These are phyloP conservation scores for Volutella citrinella DNA, from an alignment of 2,329 filamentous ascomycete species.

Conservation along the genomic window DNA sequence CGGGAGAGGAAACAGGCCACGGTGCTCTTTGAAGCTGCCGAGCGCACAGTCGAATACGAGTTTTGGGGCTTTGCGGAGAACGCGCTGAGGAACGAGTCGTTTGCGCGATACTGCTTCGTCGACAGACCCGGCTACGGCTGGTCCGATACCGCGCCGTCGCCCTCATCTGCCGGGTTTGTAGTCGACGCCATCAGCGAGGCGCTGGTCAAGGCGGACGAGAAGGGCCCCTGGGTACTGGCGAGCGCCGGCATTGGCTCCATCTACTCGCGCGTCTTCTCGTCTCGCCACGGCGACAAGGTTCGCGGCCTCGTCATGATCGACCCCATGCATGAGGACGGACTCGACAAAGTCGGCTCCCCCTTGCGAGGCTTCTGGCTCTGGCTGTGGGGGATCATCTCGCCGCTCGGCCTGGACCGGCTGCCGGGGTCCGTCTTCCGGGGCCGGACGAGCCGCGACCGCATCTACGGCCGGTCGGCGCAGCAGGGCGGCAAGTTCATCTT, in stretches of 20 bases:
- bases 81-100: conserved; percentile 74
- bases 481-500: conserved; percentile 84
- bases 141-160: conserved; percentile 88
- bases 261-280: conserved; percentile 87
- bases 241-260: conserved; percentile 85
- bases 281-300: conserved; percentile 72
- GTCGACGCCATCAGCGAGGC: conserved; percentile 86
- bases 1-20: conserved; percentile 63
- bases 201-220: conserved; percentile 73
- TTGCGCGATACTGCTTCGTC: conserved; percentile 89
- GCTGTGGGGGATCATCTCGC: conserved; percentile 81
- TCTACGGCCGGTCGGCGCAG: conserved; percentile 76
- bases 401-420: conserved; percentile 79
- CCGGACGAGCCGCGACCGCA: conserved; percentile 75
- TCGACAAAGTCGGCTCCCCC: conserved; percentile 64
- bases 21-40: conserved; percentile 80
- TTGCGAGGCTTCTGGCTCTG: conserved; percentile 80
- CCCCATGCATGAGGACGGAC: conserved; percentile 81
- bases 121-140: conserved; percentile 89
- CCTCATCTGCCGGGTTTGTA: conserved; percentile 90
- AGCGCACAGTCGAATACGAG: conserved; percentile 72
- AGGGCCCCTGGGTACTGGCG: conserved; percentile 84
- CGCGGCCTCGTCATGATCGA: conserved; percentile 83
- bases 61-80: conserved; percentile 78
- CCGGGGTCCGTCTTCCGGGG: conserved; percentile 79